Percentiles rank a stretch among this genome's conserved stretches.
phyloP scores from a whole-genome alignment of 2,329 filamentous ascomycete species.

The Claviceps sp. region DNA sequence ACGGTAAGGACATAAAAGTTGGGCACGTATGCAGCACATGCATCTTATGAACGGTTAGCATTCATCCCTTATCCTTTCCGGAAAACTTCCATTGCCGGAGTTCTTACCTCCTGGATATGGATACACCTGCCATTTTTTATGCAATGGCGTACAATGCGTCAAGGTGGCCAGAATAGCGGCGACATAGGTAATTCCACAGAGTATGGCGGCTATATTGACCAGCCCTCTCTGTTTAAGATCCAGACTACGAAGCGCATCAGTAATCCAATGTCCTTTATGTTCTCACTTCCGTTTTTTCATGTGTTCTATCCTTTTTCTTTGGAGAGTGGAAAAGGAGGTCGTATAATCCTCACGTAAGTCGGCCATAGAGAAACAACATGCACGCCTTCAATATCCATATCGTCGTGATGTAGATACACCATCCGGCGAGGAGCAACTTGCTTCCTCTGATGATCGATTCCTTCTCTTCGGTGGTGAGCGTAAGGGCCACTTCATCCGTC shows the following conservation, averaged over 20 bases:
- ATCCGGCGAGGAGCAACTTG: constrained; percentile 22
- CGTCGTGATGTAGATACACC: constrained; percentile 27
- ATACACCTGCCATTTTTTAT: constrained; percentile 26
- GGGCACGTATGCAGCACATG: not conserved
- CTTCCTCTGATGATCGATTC: constrained; percentile 18
- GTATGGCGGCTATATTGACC: constrained; percentile 21
- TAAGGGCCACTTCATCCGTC: constrained; percentile 16
- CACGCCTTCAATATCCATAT: constrained; percentile 30
- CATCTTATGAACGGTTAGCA: not conserved
- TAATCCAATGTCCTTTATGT: not conserved
- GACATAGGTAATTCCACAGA: constrained; percentile 18
- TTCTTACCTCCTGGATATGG: constrained; percentile 26
- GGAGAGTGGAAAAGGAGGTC: not conserved
- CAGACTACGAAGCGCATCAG: constrained; percentile 12
- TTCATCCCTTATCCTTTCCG: not conserved
- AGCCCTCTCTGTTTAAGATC: constrained; percentile 11
- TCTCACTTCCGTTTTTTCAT: not conserved
- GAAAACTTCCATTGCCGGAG: too few species aligned
- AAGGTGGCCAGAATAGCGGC: constrained; percentile 20
- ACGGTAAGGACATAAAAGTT: not conserved
- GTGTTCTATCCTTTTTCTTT: too few species aligned
- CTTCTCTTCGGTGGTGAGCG: constrained; percentile 18
- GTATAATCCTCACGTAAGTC: constrained; percentile 23
- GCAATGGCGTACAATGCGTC: constrained; percentile 22
- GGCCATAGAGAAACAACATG: constrained; percentile 28